Evolutionary conservation across 2,329 filamentous ascomycete species (phyloP), one percentile per base, ranked within the genome.

Genomic region (Ceratocystis colombiana): DNA sequence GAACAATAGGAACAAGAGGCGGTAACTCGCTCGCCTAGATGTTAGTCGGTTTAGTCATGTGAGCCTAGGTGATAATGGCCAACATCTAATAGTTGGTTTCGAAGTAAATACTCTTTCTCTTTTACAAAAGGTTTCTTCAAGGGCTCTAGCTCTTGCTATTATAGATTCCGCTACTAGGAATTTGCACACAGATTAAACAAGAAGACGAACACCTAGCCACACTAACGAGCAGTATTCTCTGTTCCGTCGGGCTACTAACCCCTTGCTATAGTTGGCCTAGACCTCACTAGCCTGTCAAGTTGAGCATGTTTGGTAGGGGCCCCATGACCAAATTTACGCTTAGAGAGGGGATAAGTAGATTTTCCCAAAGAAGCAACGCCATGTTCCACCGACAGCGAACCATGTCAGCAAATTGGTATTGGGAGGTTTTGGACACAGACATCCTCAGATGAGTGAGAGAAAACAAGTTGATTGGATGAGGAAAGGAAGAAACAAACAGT

Each of bases 331-430:
- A 20, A 22, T 22, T 53, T 22, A 6, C 7, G 15, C 37, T 41
- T 41, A 41, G 10, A 15, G 33, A 37, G 37, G 37, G 37, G 37
- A 12, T 15, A 41, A 15, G 10, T 41, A 41, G 37, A 41, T 12
- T 41, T 41, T 41, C 50, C 53, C 53, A 57, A 33, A 7, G 25
- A n/a, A 57, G 53, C 30, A 57, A 28, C 53, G 22, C 53, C 53
- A 30, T 30, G 53, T 57, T 57, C 53, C 22, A 57, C 17, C 8
- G 12, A 30, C 25, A 33, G 17, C 53, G 28, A 57, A 33, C 28
- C 53, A 33, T 33, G 53, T 30, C 25, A 57, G 53, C 28, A 33
- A 30, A 30, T 30, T 53, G 8, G 4, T 57, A 30, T 57, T 30
- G 53, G 12, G 22, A 57, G n/a, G 53, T 30, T 57, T 57, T 20